Base-by-base conservation (phyloP, 805 yeast genomes). In the Pichia ethanolica region DNA sequence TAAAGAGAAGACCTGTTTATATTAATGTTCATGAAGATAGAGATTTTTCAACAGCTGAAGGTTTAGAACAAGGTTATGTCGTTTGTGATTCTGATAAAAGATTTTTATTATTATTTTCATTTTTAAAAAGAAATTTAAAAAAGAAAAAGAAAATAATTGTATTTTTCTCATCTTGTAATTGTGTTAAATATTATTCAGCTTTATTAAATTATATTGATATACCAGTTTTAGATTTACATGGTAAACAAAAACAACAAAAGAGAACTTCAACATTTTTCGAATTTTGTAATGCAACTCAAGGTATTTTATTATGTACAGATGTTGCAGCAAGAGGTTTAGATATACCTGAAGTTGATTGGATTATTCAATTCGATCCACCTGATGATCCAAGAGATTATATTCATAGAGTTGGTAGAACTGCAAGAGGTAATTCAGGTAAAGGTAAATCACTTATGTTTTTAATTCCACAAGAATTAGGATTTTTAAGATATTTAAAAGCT, bases 341-440 rank as follows among this genome's bases (percentile, higher is more conserved):
- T 73, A 93, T 93, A 59, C 99, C 99, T 47, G 84, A 95, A 32
- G 99, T 93, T 48, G 99, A 95, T 72, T 93, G 99, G 99, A 93
- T 93, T 63, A 86, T 93, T 56, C 99, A 93, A 74, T 93, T 89
- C 64, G 99, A 93, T 68, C 99, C 99, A 49, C 99, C 99, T 67
- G 99, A 93, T 83, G 99, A 93, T 71, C 99, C 99, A 70, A 83
- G 98, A 72, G 98, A 93, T 71, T 93, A 93, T 68, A 93, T 93
- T 59, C 99, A 93, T 72, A 82, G 99, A 70, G 99, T 93, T 36
- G 99, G 99, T 57, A 84, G 99, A 75, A 93, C 99, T 30, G 99
- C 99, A 36, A 84, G 99, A 74, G 96, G 95, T 56, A 71, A 84
- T 26, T 64, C 78, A 44, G 98, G 96, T 50, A 83, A 83, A 64